These are phyloP conservation scores for Ustilago trichophora DNA, from an alignment of 1,284 basidiomycete species.

Conservation along the genomic window DNA sequence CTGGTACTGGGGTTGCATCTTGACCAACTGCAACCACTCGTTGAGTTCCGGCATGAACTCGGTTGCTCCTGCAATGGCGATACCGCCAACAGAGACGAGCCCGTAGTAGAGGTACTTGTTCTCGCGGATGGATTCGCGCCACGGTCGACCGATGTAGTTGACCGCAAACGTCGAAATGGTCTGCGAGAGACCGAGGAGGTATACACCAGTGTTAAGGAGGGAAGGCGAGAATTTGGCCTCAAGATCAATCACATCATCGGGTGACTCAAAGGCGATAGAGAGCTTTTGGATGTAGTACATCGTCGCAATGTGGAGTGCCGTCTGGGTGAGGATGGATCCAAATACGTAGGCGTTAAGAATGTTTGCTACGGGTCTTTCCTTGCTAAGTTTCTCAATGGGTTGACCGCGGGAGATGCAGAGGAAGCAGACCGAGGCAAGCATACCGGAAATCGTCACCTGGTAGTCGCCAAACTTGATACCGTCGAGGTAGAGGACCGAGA, in stretches of 20 bases:
- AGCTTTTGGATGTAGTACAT: slow-evolving; percentile 61
- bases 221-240: slow-evolving; percentile 64
- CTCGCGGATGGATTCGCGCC: slow-evolving; percentile 58
- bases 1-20: slow-evolving; percentile 78
- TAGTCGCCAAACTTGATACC: slow-evolving; percentile 66
- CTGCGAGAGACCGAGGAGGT: slow-evolving; percentile 59
- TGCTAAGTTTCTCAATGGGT: slow-evolving; percentile 59
- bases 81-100: slow-evolving; percentile 52
- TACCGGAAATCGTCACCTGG: slow-evolving; percentile 62
- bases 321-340: slow-evolving; percentile 62
- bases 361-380: slow-evolving; percentile 61
- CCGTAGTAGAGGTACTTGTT: slow-evolving; percentile 64
- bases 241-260: slow-evolving; percentile 56
- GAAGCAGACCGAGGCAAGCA: slow-evolving; percentile 63
- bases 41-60: slow-evolving; percentile 96
- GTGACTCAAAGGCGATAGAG: slow-evolving; percentile 47
- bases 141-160: slow-evolving; percentile 65
- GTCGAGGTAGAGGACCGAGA: slow-evolving; percentile 62
- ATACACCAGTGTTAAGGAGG: slow-evolving; percentile 64
- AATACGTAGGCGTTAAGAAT: slow-evolving; percentile 64
- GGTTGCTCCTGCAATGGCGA: slow-evolving; percentile 57
- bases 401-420: slow-evolving; percentile 63
- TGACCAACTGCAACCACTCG: slow-evolving; percentile 94
- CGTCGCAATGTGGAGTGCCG: slow-evolving; percentile 58
- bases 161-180: slow-evolving; percentile 64